Evolutionary conservation across 2,329 filamentous ascomycete species (phyloP), one percentile per base, ranked within the genome.

Genomic region (Helminthosporium solani): DNA sequence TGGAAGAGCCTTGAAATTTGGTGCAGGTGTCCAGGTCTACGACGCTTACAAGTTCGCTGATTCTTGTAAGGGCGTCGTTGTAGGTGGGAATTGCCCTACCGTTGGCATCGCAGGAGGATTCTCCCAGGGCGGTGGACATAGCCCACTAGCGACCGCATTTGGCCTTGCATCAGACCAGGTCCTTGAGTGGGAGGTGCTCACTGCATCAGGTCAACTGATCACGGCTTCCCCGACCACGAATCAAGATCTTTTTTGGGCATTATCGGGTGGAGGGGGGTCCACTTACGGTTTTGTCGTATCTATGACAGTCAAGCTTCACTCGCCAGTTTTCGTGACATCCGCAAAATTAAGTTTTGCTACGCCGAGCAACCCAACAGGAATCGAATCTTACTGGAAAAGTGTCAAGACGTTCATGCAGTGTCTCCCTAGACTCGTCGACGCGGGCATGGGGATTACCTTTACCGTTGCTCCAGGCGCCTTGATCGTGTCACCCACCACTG

Each of bases 101-200:
- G 75, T 81, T n/a, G 78, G 78, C 14, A 63, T 77, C 60, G 71
- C 43, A 2, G 52, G 50, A 15, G 50, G 66, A 11, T 68, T 54
- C 52, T 49, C 58, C 14, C 53, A 54, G 11, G 77, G 75, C 2
- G 78, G 76, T 27, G 79, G 79, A 0, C 76, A 81, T 61, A 73
- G 71, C n/a, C 76, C 75, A 9, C 55, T 81, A 7, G 33, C 30
- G 2, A 44, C 46, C 16, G 38, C 30, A 27, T 49, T 37, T 31
- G 58, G 58, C 9, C 42, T 60, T 11, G 53, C 25, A 12, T 50
- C 54, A 11, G 57, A 61, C 28, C 46, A 60, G n/a, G 47, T 54
- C 8, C 53, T 60, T 2, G 53, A 60, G 20, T 52, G 42, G 41
- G 50, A 63, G 37, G 57, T 60, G 3, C 44, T 64, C 3, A 58